Conservation (phyloP, 2,329 filamentous ascomycete species). For the Trichophaea hybrida region DNA sequence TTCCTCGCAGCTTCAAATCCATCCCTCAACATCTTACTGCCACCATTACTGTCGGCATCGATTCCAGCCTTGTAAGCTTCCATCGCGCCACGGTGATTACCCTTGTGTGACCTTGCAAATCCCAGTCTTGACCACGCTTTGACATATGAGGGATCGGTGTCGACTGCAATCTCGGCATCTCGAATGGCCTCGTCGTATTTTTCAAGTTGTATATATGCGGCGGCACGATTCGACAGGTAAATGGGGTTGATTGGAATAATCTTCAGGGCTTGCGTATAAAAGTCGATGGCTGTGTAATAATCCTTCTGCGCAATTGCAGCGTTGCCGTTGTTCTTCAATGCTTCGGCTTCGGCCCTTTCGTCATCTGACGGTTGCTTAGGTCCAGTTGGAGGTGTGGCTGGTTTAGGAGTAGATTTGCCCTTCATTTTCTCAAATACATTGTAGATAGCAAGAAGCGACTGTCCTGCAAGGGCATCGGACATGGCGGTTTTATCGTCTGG, state of each 20-base stretch:
- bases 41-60: slow-evolving; percentile 82
- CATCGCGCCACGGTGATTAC: slow-evolving; percentile 81
- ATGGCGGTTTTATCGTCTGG: slow-evolving; percentile 59
- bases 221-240: slow-evolving; percentile 94
- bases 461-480: slow-evolving; percentile 62
- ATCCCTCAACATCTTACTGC: slow-evolving; percentile 94
- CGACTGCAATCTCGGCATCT: slow-evolving; percentile 82
- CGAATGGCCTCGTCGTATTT: slow-evolving; percentile 71
- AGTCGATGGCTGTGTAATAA: slow-evolving; percentile 64
- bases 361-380: slow-evolving; percentile 33
- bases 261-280: slow-evolving; percentile 75
- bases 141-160: slow-evolving; percentile 80
- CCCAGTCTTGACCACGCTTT: slow-evolving; percentile 95
- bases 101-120: slow-evolving; percentile 78
- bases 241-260: slow-evolving; percentile 78
- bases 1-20: slow-evolving; percentile 87
- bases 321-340: slow-evolving; percentile 81
- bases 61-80: slow-evolving; percentile 90
- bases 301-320: slow-evolving; percentile 91
- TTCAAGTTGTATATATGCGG: slow-evolving; percentile 71
- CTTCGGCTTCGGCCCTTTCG: slow-evolving; percentile 68
- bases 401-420: slow-evolving; percentile 39
- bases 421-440: slow-evolving; percentile 92
- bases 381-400: slow-evolving; percentile 33
- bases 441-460: slow-evolving; percentile 85